Base-by-base conservation (phyloP, 2,329 filamentous ascomycete genomes). In the Westerdykella sp. region DNA sequence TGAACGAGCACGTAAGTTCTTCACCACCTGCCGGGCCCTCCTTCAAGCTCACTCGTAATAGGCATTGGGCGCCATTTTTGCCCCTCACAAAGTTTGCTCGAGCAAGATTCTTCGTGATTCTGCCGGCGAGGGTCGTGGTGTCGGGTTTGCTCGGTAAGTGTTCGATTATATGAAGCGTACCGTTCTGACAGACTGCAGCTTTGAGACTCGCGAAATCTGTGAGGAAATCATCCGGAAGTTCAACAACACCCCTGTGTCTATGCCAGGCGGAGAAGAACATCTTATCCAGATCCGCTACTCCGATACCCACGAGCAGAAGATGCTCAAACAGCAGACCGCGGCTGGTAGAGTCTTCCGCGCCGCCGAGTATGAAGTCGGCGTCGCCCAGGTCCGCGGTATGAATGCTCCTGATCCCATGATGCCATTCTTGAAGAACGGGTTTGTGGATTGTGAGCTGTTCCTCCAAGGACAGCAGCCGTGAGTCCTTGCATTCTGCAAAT, bases 291-390 rank as follows among this genome's bases (percentile, higher is more conserved):
- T 98, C 55, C 90, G 93, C 53, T 98, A 95, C 66, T 91, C 94
- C 50, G 93, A 98, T 63, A 98, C 93, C 31, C 87, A 93, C 43
- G 86, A 91, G 49, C 93, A 98, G 69, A 98, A 98, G 74, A 82
- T 93, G 63, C 77, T 98, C 55, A 98, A 98, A 77, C 85, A 93
- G 51, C 85, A 96, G 64, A 97, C 91, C 34, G 89, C 93, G 25
- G 89, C 95, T 65, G 87, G 90, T 45, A 89, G 93, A 48, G 88
- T 95, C 62, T 97, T 95, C 72, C 87, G 93, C 46, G 93, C 91
- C 45, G 93, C 93, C 45, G 93, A 97, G 73, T 97, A 97, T 71
- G 72, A 73, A 45, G 63, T 66, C 43, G 67, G 67, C 47, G 67
- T 69, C 46, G 60, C 62, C 40, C 64, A 68, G 46, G 64, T 63